A percentile compares a stretch with the other conserved stretches of the same genome.
Evolutionary conservation across 2,329 filamentous ascomycete species (phyloP).

Genomic region (Capronia coronata): DNA sequence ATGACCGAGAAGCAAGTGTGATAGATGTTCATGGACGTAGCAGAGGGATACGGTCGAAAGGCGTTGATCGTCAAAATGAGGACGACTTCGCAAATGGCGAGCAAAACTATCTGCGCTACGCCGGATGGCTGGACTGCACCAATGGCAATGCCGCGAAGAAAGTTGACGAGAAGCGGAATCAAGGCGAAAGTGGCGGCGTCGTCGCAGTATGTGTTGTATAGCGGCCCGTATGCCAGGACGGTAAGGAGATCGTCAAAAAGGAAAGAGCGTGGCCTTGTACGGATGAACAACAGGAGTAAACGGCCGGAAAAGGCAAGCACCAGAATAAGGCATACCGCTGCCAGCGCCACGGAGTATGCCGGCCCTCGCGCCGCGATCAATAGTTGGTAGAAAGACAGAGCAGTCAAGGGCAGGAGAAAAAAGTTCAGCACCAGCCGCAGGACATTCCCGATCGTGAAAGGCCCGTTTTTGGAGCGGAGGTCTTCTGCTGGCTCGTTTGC

Average conservation of each 20-base stretch:
- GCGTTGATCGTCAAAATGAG: slow-evolving; percentile 79
- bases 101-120: slow-evolving; percentile 82
- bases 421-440: slow-evolving; percentile 88
- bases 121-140: slow-evolving; percentile 89
- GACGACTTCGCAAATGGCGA: slow-evolving; percentile 91
- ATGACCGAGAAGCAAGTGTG: slow-evolving; percentile 76
- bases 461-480: slow-evolving; percentile 80
- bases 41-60: slow-evolving; percentile 80
- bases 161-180: slow-evolving; percentile 75
- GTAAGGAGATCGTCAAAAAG: slow-evolving; percentile 91
- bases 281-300: slow-evolving; percentile 73
- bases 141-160: slow-evolving; percentile 81
- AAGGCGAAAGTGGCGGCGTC: slow-evolving; percentile 85
- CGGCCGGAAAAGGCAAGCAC: slow-evolving; percentile 69
- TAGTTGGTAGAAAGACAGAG: slow-evolving; percentile 85
- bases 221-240: slow-evolving; percentile 78
- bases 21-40: slow-evolving; percentile 96
- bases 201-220: slow-evolving; percentile 97
- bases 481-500: slow-evolving; percentile 75
- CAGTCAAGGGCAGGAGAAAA: slow-evolving; percentile 78
- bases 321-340: slow-evolving; percentile 65
- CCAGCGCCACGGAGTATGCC: slow-evolving; percentile 64
- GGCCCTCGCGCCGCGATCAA: slow-evolving; percentile 66
- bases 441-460: slow-evolving; percentile 72
- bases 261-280: slow-evolving; percentile 72